phyloP scores from a whole-genome alignment of 2,329 filamentous ascomycete genomes.

The Epichloe gansuensis region DNA sequence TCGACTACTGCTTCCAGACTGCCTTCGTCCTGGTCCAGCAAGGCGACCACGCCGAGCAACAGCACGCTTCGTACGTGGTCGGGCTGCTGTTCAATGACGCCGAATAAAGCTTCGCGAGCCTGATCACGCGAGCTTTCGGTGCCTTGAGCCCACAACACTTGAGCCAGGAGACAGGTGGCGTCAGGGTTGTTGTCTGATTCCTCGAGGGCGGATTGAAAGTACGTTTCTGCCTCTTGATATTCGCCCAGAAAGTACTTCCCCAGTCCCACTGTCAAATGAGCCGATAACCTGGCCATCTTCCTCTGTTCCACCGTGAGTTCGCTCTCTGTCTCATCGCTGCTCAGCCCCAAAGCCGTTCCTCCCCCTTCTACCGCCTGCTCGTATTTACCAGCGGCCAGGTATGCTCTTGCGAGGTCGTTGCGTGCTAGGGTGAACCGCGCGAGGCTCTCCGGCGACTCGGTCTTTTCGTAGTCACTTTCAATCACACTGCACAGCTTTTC shows the following conservation, averaged over 20 bases:
- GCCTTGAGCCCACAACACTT: conserved; percentile 87
- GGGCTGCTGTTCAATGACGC: conserved; percentile 59
- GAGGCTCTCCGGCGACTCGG: conserved; percentile 63
- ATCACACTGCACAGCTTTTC: conserved; percentile 53
- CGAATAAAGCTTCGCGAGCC: conserved; percentile 69
- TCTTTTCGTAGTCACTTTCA: conserved; percentile 73
- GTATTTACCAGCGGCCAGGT: conserved; percentile 56
- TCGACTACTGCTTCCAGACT: conserved; percentile 67
- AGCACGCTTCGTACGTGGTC: conserved; percentile 69
- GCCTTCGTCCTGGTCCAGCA: conserved; percentile 68
- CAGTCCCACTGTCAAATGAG: conserved; percentile 74
- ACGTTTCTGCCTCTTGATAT: conserved; percentile 57
- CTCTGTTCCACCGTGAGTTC: conserved; percentile 53
- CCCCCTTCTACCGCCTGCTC: conserved; percentile 64
- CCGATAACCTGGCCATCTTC: conserved; percentile 62
- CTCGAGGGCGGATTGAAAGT: conserved; percentile 67
- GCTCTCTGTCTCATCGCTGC: conserved; percentile 55
- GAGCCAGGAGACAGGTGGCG: conserved; percentile 73
- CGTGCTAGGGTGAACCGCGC: conserved; percentile 71
- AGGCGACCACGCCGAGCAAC: conserved; percentile 70
- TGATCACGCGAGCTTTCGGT: conserved; percentile 59
- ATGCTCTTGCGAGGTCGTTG: conserved; percentile 73
- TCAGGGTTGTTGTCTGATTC: conserved; percentile 69
- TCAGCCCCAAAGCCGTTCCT: conserved; percentile 67
- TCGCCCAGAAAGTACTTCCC: conserved; percentile 61